Evolutionary conservation across 306 rosid genomes (phyloP).

Genomic region (Acacia crassicarpa): DNA sequence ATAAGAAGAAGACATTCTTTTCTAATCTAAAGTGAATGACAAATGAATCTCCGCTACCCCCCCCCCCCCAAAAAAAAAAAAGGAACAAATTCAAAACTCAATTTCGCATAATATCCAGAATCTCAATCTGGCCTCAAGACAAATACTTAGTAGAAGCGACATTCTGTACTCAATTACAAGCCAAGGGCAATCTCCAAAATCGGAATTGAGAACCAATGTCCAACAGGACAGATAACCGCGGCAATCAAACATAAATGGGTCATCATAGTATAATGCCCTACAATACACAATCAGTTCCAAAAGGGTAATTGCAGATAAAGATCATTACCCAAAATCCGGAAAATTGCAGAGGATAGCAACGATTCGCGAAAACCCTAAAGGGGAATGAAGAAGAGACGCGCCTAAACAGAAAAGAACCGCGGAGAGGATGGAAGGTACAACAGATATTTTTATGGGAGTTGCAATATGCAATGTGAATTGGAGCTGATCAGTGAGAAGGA

Average conservation of each 20-base stretch:
- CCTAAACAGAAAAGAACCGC: background rate
- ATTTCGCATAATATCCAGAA: background rate
- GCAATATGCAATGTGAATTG: background rate
- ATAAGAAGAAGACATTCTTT: background rate
- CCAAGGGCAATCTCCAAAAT: background rate
- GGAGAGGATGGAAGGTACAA: background rate
- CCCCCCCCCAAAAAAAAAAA: background rate
- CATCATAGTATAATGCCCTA: background rate
- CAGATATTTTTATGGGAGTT: background rate
- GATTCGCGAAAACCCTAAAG: background rate
- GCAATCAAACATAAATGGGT: background rate
- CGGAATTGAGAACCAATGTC: background rate
- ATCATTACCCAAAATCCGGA: background rate
- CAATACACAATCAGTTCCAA: background rate
- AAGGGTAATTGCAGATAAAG: background rate
- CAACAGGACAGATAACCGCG: background rate
- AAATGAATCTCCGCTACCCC: background rate
- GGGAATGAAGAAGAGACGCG: background rate
- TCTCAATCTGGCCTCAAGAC: background rate
- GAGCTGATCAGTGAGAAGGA: background rate
- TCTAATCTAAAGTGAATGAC: background rate
- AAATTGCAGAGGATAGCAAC: background rate
- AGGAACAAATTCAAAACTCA: constrained; percentile 26
- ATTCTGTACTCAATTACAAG: background rate
- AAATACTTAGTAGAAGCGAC: background rate